Conservation (phyloP, 495 filamentous ascomycete genomes). For the Chaetomium fimeti region DNA sequence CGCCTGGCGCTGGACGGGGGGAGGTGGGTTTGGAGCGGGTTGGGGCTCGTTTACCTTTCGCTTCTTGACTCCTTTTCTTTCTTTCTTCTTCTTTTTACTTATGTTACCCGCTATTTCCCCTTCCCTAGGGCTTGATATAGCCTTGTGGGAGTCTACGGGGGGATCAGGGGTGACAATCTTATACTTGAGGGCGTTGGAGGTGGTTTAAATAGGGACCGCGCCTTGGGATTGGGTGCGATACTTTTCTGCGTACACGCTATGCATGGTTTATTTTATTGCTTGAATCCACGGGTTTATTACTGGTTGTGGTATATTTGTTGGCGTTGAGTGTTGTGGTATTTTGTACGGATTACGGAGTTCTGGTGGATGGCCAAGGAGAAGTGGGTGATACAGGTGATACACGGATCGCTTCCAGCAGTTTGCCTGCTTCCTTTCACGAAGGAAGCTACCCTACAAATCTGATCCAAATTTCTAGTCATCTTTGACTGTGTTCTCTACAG, state of each 20-base stretch:
- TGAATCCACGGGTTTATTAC: background rate
- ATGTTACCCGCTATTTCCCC: background rate
- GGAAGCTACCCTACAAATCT: background rate
- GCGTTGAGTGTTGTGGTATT: slow-evolving; percentile 2
- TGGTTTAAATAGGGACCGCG: background rate
- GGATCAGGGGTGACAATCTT: background rate
- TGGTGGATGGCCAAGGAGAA: background rate
- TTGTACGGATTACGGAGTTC: slow-evolving; percentile 1
- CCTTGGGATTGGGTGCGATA: background rate
- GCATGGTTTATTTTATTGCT: background rate
- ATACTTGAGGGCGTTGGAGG: background rate
- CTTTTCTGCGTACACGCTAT: background rate
- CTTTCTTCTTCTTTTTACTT: background rate
- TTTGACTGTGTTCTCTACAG: too few species aligned
- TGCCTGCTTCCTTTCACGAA: background rate
- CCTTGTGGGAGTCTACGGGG: background rate
- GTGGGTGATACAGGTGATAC: background rate
- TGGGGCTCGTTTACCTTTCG: background rate
- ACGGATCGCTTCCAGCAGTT: background rate
- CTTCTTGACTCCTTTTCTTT: background rate
- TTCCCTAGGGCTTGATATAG: background rate
- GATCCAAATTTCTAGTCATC: too few species aligned
- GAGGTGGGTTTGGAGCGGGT: background rate
- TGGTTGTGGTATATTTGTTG: background rate
- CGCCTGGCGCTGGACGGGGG: background rate